Base-by-base conservation (phyloP, 2,329 filamentous ascomycete species). In the Zasmidium cellare region DNA sequence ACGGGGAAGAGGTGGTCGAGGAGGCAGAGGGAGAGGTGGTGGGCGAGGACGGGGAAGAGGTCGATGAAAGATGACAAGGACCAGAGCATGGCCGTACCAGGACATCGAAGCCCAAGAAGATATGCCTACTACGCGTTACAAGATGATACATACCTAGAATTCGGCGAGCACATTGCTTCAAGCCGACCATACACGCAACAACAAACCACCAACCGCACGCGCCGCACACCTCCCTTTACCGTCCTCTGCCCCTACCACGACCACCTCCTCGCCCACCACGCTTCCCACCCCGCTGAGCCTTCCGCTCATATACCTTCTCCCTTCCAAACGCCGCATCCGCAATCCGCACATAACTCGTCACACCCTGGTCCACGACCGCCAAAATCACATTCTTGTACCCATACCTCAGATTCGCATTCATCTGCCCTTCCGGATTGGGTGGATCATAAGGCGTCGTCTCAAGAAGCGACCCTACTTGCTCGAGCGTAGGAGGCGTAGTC, bases 341-440 rank as follows among this genome's bases (percentile, higher is more conserved):
- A 58, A 97, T 82, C 22, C 90, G 80, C 68, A 97, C 80, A 71
- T 93, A 97, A 72, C 93, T 97, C 47, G 92, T 88, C 20, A 97
- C 82, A 0, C 94, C 94, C 62, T 91, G 84, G 72, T 97, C 94
- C 31, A 97, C 92, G 1, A 97, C 84, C 0, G 92, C 94, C 22
- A 99, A 73, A 31, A 97, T 80, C 28, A 94, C 89, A 73, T 91
- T 94, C 63, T 91, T 84, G 72, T 88, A 87, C 1, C 92, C 94
- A 68, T 96, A 87, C 74, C 92, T 93, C 62, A 97, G 77, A 58
- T 90, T 86, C 68, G 87, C 84, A 70, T 96, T 94, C 63, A 92
- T 75, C 62, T 82, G 75, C 24, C 55, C 64, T 7, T 76, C 75
- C 12, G 75, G 71, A 71, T 79, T 67, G 70, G 84, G 71, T 1